Percentiles rank a stretch among this genome's conserved stretches.
Evolutionary conservation across 768 basidiomycete genomes (phyloP).

Genomic region (Neoboletus brunneissimus): DNA sequence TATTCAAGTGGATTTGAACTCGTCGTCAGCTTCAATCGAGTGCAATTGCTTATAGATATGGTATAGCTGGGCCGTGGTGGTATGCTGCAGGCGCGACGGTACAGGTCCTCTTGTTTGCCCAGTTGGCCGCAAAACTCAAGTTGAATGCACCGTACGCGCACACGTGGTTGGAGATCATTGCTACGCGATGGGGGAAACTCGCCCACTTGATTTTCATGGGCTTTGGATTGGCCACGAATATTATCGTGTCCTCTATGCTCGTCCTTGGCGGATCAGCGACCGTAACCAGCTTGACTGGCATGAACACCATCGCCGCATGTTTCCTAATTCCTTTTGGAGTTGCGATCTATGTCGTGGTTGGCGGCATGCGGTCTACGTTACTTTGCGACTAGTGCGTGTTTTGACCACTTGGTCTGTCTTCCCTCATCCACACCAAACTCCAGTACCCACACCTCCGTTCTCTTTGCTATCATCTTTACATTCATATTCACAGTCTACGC

Average conservation of each 20-base stretch:
- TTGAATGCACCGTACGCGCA: constrained; percentile 85
- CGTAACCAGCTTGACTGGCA: constrained; percentile 83
- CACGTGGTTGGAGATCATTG: constrained; percentile 87
- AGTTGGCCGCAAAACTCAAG: constrained; percentile 90
- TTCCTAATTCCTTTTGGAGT: constrained; percentile 90
- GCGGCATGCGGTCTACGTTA: constrained; percentile 83
- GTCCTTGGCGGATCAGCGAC: constrained; percentile 83
- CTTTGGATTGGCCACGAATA: constrained; percentile 89
- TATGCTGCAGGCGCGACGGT: constrained; percentile 89
- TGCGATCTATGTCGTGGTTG: constrained; percentile 82
- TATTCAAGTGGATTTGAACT: neutral
- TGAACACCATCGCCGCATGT: constrained; percentile 86
- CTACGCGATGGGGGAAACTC: constrained; percentile 70
- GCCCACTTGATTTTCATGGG: constrained; percentile 87
- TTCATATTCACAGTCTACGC: constrained; percentile 81
- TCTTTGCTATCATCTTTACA: constrained; percentile 81
- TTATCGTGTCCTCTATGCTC: constrained; percentile 87
- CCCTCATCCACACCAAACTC: neutral
- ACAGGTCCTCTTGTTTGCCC: constrained; percentile 86
- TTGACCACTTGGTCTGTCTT: neutral
- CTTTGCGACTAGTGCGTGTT: constrained; percentile 79
- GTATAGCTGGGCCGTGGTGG: constrained; percentile 86
- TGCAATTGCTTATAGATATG: constrained; percentile 83
- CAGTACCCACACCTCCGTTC: constrained; percentile 83
- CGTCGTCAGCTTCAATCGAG: constrained; percentile 65